Evolutionary conservation across 108 stramenopile genomes (phyloP).

Genomic region (Pseudonitzschia multiseries): DNA sequence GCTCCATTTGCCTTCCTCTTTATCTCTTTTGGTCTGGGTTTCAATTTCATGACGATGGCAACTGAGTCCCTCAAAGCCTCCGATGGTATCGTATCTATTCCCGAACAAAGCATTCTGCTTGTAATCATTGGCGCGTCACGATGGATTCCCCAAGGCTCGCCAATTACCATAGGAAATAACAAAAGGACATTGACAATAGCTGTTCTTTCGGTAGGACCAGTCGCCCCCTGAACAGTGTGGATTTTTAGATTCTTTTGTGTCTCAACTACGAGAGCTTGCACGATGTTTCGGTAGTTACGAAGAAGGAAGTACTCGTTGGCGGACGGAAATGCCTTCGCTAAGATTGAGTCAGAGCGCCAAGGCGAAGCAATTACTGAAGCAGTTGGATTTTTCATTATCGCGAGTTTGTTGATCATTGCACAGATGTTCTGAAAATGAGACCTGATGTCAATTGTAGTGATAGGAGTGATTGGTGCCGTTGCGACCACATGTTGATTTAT

Average conservation of each 20-base stretch:
- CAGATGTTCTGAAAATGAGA: slow-evolving; percentile 2
- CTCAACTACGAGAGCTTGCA: not conserved
- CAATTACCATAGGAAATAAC: slow-evolving; percentile 20
- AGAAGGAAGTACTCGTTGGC: not conserved
- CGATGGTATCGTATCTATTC: not conserved
- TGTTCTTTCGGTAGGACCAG: not conserved
- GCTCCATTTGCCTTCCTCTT: slow-evolving; percentile 1
- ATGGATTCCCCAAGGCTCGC: slow-evolving; percentile 23
- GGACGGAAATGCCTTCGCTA: slow-evolving; percentile 1
- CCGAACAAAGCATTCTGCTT: slow-evolving; percentile 10
- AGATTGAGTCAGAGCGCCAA: not conserved
- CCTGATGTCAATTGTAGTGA: not conserved
- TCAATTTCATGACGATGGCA: slow-evolving; percentile 8
- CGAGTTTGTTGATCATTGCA: slow-evolving; percentile 4
- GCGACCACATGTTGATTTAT: not conserved
- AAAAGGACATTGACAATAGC: slow-evolving; percentile 17
- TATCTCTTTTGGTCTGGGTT: not conserved
- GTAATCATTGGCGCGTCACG: slow-evolving; percentile 18
- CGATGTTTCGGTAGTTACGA: slow-evolving; percentile 12
- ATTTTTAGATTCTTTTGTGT: slow-evolving; percentile 15
- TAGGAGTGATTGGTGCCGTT: slow-evolving; percentile 12
- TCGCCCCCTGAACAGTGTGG: not conserved
- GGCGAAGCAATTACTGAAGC: not conserved
- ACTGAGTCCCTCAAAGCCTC: slow-evolving; percentile 1
- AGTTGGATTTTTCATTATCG: not conserved